Evolutionary conservation across 805 yeast genomes (phyloP).

Genomic region (Metschnikowia bowlesiae): DNA sequence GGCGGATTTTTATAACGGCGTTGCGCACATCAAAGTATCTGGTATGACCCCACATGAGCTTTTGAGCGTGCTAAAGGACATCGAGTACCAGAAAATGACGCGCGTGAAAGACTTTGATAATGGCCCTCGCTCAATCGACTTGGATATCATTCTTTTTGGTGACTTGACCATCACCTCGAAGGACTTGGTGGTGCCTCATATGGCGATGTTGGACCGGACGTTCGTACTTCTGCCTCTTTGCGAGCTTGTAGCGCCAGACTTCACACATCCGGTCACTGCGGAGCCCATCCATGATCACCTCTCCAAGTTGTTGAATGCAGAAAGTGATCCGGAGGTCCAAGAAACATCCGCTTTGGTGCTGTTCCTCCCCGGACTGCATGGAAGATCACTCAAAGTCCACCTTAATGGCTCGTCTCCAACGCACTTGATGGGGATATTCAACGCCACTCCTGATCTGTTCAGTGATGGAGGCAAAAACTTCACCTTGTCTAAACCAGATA

Average conservation of each 20-base stretch:
- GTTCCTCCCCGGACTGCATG: conserved; percentile 40
- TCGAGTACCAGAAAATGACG: conserved; percentile 68
- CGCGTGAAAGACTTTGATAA: conserved; percentile 79
- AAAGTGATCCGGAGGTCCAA: conserved; percentile 41
- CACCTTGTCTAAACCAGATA: conserved; percentile 30
- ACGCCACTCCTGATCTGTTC: conserved; percentile 91
- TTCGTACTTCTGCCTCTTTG: conserved; percentile 88
- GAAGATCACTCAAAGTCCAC: conserved; percentile 35
- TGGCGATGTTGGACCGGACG: conserved; percentile 79
- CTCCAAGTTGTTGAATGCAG: conserved; percentile 38
- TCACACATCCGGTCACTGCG: conserved; percentile 79
- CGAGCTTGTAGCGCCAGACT: conserved; percentile 67
- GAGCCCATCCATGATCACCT: conserved; percentile 73
- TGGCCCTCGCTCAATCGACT: conserved; percentile 89
- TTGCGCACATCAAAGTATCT: conserved; percentile 56
- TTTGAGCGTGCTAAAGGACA: conserved; percentile 56
- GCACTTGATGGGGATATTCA: conserved; percentile 78
- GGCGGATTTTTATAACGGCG: conserved; percentile 80
- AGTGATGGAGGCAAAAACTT: conserved; percentile 71
- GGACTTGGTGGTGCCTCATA: conserved; percentile 76
- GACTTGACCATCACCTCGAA: conserved; percentile 49
- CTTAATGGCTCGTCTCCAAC: conserved; percentile 48
- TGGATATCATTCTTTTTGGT: conserved; percentile 80
- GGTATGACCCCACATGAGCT: conserved; percentile 59
- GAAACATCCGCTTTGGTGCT: conserved; percentile 48